phyloP scores from a whole-genome alignment of 305 asterid genomes.

The Solanum chacoense region DNA sequence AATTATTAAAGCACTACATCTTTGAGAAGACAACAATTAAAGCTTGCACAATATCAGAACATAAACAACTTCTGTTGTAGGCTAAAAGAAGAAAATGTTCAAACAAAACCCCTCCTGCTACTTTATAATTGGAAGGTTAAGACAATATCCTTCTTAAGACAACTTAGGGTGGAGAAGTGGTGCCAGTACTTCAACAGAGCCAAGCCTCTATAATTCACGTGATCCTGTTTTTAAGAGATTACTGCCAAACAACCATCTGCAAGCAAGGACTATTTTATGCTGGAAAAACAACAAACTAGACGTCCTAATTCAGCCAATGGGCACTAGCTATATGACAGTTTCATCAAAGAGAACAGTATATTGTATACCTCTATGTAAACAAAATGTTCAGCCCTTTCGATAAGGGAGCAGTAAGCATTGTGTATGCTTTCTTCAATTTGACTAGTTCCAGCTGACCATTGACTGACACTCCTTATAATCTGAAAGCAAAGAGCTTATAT shows the following conservation, averaged over 20 bases:
- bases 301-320: background rate
- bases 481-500: slow-evolving; percentile 16
- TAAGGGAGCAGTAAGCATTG: slow-evolving; percentile 81
- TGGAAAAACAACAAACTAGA: background rate
- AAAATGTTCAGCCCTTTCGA: slow-evolving; percentile 86
- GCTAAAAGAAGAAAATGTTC: background rate
- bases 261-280: background rate
- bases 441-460: slow-evolving; percentile 99
- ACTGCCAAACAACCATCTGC: background rate
- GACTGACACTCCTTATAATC: slow-evolving; percentile 92
- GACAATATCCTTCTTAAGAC: background rate
- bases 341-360: background rate
- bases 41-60: background rate
- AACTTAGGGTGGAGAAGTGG: slow-evolving; percentile 1
- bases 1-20: background rate
- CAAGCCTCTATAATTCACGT: background rate
- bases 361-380: slow-evolving; percentile 78
- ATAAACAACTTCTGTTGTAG: background rate
- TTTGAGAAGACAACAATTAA: background rate
- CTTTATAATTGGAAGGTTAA: background rate
- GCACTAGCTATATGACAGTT: background rate
- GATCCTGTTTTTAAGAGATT: background rate
- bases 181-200: background rate
- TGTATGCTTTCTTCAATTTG: slow-evolving; percentile 94
- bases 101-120: background rate